Evolutionary conservation across 768 basidiomycete species (phyloP), one percentile per base, ranked within the genome.

Genomic region (Termitomyces sp.): DNA sequence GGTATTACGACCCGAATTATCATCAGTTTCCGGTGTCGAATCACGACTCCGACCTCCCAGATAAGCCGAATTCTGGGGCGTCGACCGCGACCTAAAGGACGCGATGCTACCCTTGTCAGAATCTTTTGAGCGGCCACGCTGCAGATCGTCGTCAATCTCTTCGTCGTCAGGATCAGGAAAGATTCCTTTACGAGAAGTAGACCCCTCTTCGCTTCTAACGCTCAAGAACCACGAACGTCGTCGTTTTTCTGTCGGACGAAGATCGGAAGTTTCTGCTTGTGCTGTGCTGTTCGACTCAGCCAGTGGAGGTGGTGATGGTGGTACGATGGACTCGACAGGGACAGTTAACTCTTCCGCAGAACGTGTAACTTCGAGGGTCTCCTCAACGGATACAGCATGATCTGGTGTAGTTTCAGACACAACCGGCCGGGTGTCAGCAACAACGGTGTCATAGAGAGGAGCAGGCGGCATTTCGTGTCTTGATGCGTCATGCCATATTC

Each of bases 401-500:
- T 73, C 70, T 17, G 64, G 61, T 41, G 64, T 49, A 41, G 78
- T 72, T 4, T 72, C 74, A 35, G 79, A 76, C 14, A 65, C 65
- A 1, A 73, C 62, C 3, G 74, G 65, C 50, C 63, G 66, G 2
- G 60, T 58, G 21, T 70, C 68, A 58, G 52, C 53, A 43, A 53
- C 51, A 46, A 40, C 41, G 24, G 52, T 43, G 24, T 65, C 55
- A 3, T 61, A 34, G 21, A 64, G 52, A 54, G 56, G 67, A 54
- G 35, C 59, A 40, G 34, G 52, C 55, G 38, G 67, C 58, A 50
- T 74, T 69, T 54, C 77, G 28, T 62, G 71, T 30, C 85, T 77
- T 3, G 72, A 77, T 8, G 93, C 87, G 59, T 93, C 90, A 8
- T 82, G 77, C 81, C 88, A 98, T 60, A 99, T 89, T 7, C 95